Base-by-base conservation (phyloP, 768 basidiomycete genomes). In the Podaxis sp. region DNA sequence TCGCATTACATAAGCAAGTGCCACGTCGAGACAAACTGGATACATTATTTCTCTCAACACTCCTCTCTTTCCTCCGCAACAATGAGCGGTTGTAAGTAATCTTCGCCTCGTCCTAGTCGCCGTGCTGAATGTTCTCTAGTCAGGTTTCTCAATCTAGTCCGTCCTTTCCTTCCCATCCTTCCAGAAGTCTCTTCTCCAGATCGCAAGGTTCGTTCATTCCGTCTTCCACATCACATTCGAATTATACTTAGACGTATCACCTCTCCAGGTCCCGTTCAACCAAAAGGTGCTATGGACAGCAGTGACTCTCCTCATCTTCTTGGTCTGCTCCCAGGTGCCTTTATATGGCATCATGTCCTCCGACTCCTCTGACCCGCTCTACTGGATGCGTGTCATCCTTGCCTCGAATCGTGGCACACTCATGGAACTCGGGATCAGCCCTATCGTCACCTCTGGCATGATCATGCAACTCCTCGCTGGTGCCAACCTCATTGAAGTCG, bases 361-460 rank as follows among this genome's bases (percentile, higher is more conserved):
- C 62, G 96, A 99, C 82, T 97, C 95, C 66, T 94, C 94, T 57
- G 96, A 99, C 79, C 97, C 97, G 13, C 87, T 99, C 46, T 98
- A 97, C 80, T 98, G 96, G 97, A 95, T 98, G 90, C 92, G 96
- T 76, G 96, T 96, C 79, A 98, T 99, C 77, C 86, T 99, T 62
- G 96, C 97, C 23, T 97, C 94, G 5, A 98, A 98, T 79, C 86
- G 96, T 62, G 97, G 97, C 64, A 98, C 97, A 1, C 88, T 98
- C 63, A 99, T 99, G 97, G 97, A 99, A 76, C 87, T 99, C 63
- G 96, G 97, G 62, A 98, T 98, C 68, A 95, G 88, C 28, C 97
- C 97, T 42, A 97, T 98, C 71, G 86, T 98, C 72, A 99, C 97
- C 9, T 92, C 90, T 55, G 97, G 97, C 69, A 98, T 98, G 96